Evolutionary conservation across 495 filamentous ascomycete species (phyloP), one percentile per base, ranked within the genome.

Genomic region (Aspergillus steynii): DNA sequence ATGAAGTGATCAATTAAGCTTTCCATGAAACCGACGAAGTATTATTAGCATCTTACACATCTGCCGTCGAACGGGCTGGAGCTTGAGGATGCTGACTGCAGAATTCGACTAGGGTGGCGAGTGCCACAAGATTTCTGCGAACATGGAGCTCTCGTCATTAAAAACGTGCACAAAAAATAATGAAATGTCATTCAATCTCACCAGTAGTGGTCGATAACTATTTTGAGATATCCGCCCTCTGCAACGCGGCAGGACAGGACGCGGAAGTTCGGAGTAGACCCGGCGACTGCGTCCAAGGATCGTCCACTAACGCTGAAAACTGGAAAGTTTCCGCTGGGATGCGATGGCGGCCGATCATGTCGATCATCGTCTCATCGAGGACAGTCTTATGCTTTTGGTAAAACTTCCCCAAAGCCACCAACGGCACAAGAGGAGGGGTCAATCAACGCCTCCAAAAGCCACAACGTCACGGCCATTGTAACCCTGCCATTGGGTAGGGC

Each of bases 151-250:
- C 9, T 9, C 1, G 5, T 34, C 31, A 7, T 42, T 42, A 3
- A 42, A 42, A 42, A 15, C 37, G 4, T 15, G 7, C 37, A 42
- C 12, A 42, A 12, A 20, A 14, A 8, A 0, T 42, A 14, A 14
- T 42, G 37, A 42, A 42, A 15, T 1, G 37, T 12, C 37, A 14
- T 42, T 8, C 3, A 10, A 42, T 42, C 14, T 42, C 1, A 3
- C 6, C 9, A 1, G 31, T 34, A 9, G 31, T 34, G 5, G 9
- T 34, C 31, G 1, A 34, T 34, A 7, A 42, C 37, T 42, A 15
- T 15, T 42, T 10, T 65, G 65, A 65, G 65, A 65, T 60, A 60
- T 68, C 65, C 58, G 27, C 0, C 15, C 20, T 14, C 29, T 48
- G 10, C 49, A 28, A 37, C 25, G 48, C 58, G 65, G 54, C 58